These are phyloP conservation scores for Bifiguratus adelaidae DNA, from an alignment of 192 early-diverging fungal species.

Conservation along the genomic window DNA sequence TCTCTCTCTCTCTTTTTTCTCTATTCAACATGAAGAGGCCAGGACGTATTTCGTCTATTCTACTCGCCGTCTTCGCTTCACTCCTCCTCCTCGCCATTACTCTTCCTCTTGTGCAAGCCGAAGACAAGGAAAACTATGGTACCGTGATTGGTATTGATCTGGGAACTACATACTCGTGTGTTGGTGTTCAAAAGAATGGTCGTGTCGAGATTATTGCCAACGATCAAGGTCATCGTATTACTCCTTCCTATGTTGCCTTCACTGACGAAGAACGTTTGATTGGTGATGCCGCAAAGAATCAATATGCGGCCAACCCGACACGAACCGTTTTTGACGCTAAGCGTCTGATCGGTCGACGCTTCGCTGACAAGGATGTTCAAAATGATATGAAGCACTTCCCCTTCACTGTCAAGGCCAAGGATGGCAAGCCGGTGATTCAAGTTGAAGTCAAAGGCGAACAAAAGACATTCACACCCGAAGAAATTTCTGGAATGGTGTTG, in stretches of 20 bases:
- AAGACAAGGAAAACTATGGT: too few relatives aligned
- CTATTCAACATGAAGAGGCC: too few relatives aligned
- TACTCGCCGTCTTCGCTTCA: too few relatives aligned
- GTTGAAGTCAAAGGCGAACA: constrained; percentile 78
- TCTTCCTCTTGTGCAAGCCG: too few relatives aligned
- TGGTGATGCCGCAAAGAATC: constrained; percentile 98
- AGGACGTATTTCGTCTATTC: too few relatives aligned
- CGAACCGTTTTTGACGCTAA: constrained; percentile 94
- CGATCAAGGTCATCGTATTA: constrained; percentile 97
- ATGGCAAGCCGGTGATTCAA: constrained; percentile 73
- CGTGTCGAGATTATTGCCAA: constrained; percentile 97
- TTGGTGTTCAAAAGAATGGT: constrained; percentile 82
- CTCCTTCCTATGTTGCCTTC: constrained; percentile 96
- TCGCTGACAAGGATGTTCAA: constrained; percentile 84
- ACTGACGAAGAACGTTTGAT: constrained; percentile 95
- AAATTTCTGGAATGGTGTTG: constrained; percentile 95
- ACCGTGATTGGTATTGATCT: constrained; percentile 97
- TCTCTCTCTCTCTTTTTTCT: too few relatives aligned
- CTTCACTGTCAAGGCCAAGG: constrained; percentile 78
- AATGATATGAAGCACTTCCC: constrained; percentile 92
- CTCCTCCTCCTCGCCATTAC: too few relatives aligned
- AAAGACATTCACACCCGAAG: constrained; percentile 86
- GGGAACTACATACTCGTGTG: constrained; percentile 95
- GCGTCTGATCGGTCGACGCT: constrained; percentile 85
- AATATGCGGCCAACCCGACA: constrained; percentile 74